Conservation (phyloP, 2,329 filamentous ascomycete species). For the Metarhizium brunneum region DNA sequence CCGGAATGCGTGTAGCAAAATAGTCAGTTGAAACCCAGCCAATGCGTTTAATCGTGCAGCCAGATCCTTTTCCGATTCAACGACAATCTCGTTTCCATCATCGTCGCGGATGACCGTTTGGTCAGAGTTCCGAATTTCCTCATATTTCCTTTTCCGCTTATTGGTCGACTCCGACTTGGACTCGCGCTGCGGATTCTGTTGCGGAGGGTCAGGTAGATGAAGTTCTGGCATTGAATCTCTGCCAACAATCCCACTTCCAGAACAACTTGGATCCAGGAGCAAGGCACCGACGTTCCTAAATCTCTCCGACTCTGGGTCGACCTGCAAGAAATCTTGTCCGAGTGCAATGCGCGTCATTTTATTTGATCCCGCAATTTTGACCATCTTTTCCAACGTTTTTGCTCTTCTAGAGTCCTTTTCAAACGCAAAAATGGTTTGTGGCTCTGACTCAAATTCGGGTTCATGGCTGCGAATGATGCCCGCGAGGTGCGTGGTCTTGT, state of each 20-base stretch:
- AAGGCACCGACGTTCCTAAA: conserved; percentile 69
- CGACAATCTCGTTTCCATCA: conserved; percentile 44
- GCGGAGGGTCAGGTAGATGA: conserved; percentile 40
- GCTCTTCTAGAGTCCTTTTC: conserved; percentile 67
- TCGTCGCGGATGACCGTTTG: conserved; percentile 42
- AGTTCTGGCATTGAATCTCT: conserved; percentile 69
- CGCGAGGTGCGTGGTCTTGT: conserved; percentile 92
- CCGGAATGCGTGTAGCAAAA: conserved; percentile 74
- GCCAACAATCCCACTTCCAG: conserved; percentile 87
- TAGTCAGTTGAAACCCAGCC: conserved; percentile 69
- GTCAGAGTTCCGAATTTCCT: conserved; percentile 21
- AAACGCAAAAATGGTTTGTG: conserved; percentile 59
- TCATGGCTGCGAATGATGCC: conserved; percentile 51
- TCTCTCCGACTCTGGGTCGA: conserved; percentile 52
- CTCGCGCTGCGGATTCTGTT: neutral
- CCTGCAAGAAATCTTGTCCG: conserved; percentile 73
- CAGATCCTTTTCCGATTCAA: conserved; percentile 47
- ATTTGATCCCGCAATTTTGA: conserved; percentile 64
- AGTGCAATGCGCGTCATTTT: conserved; percentile 56
- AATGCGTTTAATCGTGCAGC: conserved; percentile 61
- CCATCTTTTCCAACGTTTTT: conserved; percentile 75
- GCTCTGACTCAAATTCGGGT: conserved; percentile 23
- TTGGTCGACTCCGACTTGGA: conserved; percentile 4
- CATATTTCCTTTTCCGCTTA: conserved; percentile 37
- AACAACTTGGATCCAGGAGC: conserved; percentile 88